Percentiles rank a stretch among this genome's conserved stretches.
Conservation (phyloP, 768 basidiomycete species). For the Leccinum fibrillosum region DNA sequence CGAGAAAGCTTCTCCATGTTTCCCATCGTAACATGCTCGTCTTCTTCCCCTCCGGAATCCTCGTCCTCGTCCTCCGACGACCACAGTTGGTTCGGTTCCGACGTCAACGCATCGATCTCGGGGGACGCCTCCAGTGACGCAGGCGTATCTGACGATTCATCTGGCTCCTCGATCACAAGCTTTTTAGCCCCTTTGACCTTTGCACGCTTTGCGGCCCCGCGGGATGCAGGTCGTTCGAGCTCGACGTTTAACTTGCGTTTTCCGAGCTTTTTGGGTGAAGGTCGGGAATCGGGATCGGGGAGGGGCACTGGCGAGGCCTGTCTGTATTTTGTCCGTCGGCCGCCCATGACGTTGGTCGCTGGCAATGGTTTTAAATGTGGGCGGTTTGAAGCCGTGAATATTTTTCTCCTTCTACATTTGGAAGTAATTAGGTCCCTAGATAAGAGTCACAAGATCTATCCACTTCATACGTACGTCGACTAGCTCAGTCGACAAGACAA, state of each 20-base stretch:
- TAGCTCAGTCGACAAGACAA: not conserved
- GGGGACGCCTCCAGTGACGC: conserved; percentile 45
- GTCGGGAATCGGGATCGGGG: conserved; percentile 31
- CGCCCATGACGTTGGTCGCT: conserved; percentile 58
- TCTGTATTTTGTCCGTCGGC: conserved; percentile 82
- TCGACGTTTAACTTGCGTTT: conserved; percentile 66
- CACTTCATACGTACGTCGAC: not conserved
- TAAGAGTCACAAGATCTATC: not conserved
- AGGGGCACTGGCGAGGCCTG: conserved; percentile 68
- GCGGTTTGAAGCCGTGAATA: not conserved
- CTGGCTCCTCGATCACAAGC: conserved; percentile 10
- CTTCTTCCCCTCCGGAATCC: conserved; percentile 47
- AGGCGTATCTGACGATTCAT: conserved; percentile 25
- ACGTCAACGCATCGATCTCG: conserved; percentile 24
- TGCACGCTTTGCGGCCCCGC: conserved; percentile 35
- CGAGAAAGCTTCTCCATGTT: conserved; percentile 83
- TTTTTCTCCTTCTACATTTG: conserved; percentile 28
- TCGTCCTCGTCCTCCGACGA: conserved; percentile 41
- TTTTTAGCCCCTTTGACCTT: conserved; percentile 27
- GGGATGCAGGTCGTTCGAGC: conserved; percentile 23
- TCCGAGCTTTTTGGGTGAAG: conserved; percentile 56
- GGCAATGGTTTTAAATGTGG: not conserved
- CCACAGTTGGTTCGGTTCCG: conserved; percentile 21
- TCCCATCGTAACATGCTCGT: conserved; percentile 62
- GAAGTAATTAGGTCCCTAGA: conserved; percentile 1